Conservation (phyloP, 192 early-diverging fungal genomes). For the Coemansia sp. region DNA sequence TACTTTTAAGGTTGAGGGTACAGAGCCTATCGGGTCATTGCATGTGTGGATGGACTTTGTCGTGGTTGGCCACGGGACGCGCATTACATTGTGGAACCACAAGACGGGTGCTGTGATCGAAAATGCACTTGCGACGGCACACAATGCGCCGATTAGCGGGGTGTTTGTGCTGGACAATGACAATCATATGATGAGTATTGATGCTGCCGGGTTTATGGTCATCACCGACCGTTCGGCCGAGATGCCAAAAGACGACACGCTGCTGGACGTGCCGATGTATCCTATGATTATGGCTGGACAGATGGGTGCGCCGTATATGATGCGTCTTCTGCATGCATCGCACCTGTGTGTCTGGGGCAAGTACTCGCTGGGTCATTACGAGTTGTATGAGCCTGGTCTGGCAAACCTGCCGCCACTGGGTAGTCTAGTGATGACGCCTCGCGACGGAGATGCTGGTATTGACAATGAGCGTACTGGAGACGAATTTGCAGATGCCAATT, state of each 20-base stretch:
- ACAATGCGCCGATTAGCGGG: constrained; percentile 28
- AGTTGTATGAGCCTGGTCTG: constrained; percentile 48
- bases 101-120: constrained; percentile 34
- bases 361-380: constrained; percentile 46
- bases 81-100: constrained; percentile 46
- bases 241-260: constrained; percentile 18
- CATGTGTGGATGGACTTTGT: constrained; percentile 50
- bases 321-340: constrained; percentile 50
- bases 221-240: constrained; percentile 25
- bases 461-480: background rate
- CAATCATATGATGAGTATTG: constrained; percentile 39
- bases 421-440: constrained; percentile 21
- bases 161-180: constrained; percentile 52
- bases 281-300: constrained; percentile 39
- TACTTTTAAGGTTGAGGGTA: constrained; percentile 8
- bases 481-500: too few species aligned
- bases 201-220: constrained; percentile 34
- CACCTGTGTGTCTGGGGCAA: constrained; percentile 53
- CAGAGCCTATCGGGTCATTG: constrained; percentile 19
- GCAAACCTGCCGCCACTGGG: constrained; percentile 36
- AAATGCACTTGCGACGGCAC: constrained; percentile 29
- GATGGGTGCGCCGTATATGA: constrained; percentile 46
- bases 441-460: background rate
- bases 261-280: constrained; percentile 45
- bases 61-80: constrained; percentile 35